A percentile compares a stretch with the other conserved stretches of the same genome.
Conservation (phyloP, 768 basidiomycete species). For the Agaricus subrufescens region DNA sequence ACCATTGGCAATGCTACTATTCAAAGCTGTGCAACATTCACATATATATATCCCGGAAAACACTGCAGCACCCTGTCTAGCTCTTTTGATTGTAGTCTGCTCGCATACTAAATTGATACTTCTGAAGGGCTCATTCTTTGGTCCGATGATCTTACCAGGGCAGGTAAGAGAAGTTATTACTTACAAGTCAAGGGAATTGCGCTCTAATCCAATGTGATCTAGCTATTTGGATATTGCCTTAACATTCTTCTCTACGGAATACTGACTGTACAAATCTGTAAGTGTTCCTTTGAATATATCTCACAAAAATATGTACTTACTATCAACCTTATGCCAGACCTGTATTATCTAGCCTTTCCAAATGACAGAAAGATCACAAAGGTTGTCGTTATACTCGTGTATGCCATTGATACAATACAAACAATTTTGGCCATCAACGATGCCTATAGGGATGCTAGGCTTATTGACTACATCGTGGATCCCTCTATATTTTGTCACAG, state of each 20-base stretch:
- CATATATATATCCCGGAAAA: too few species aligned
- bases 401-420: not conserved
- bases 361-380: not conserved
- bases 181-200: too few species aligned
- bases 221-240: constrained; percentile 3
- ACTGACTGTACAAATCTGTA: not conserved
- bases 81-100: too few species aligned
- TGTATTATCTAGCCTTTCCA: constrained; percentile 6
- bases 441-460: not conserved
- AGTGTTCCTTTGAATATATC: not conserved
- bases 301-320: not conserved
- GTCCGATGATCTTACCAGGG: too few species aligned
- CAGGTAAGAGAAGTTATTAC: too few species aligned
- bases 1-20: too few species aligned
- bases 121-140: too few species aligned
- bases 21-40: too few species aligned
- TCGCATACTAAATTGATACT: too few species aligned
- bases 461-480: not conserved
- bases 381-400: not conserved
- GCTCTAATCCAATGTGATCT: too few species aligned
- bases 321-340: not conserved
- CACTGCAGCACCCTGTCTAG: too few species aligned
- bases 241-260: constrained; percentile 3
- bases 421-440: not conserved
- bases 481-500: not conserved